A percentile compares a stretch with the other conserved stretches of the same genome.
phyloP scores from a whole-genome alignment of 2,329 filamentous ascomycete genomes.

The Fusarium sulawesiense region DNA sequence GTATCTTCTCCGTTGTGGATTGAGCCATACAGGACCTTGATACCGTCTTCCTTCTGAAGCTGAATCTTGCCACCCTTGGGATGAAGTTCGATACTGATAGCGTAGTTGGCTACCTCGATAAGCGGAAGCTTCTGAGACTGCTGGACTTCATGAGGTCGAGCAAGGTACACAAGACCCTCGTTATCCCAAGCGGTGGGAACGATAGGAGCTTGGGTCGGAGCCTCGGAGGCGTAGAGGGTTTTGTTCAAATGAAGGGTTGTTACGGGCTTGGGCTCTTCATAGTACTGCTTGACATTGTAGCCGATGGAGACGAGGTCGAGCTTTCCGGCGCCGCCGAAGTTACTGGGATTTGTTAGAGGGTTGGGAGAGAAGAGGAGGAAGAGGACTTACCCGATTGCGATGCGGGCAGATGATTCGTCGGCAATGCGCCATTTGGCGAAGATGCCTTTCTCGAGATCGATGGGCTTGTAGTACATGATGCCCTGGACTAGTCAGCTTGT shows the following conservation, averaged over 20 bases:
- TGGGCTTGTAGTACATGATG: conserved; percentile 1
- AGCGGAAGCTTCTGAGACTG: neutral
- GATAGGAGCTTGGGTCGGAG: neutral
- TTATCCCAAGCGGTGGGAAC: neutral
- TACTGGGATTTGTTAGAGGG: neutral
- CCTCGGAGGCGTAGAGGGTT: neutral
- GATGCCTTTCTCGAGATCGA: neutral
- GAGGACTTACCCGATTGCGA: neutral
- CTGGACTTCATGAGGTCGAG: neutral
- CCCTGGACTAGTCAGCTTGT: neutral
- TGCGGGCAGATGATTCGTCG: neutral
- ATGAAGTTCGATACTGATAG: neutral
- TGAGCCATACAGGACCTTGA: neutral
- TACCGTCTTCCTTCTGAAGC: neutral
- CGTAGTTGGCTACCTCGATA: neutral
- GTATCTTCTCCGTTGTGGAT: neutral
- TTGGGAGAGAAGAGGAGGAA: no score
- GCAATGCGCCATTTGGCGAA: conserved; percentile 1
- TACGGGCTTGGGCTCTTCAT: neutral
- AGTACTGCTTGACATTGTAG: conserved; percentile 1
- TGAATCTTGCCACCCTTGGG: neutral
- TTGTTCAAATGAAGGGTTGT: neutral
- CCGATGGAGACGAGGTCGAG: neutral
- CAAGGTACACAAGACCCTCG: neutral
- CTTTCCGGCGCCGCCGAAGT: neutral